Evolutionary conservation across 164 flowering plant species (phyloP).

Genomic region (Stephania cephalantha): DNA sequence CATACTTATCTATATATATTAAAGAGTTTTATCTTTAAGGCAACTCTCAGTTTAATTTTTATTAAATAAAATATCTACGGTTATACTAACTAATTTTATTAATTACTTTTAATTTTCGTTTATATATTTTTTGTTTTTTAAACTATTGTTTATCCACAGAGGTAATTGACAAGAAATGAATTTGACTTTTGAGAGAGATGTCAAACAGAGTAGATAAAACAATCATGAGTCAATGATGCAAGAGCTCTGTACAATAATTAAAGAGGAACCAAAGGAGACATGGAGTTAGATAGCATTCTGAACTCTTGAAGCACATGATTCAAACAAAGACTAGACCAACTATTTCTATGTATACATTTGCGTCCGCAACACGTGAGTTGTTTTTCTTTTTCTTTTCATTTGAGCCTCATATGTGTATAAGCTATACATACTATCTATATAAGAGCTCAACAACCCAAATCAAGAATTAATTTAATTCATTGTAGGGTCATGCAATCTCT

Average conservation of each 20-base stretch:
- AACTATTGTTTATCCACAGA: background rate
- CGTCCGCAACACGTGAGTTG: constrained; percentile 36
- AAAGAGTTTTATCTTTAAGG: background rate
- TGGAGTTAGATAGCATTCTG: background rate
- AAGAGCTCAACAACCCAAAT: constrained; percentile 6
- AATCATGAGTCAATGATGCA: background rate
- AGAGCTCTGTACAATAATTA: background rate
- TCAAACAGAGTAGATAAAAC: background rate
- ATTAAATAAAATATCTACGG: background rate
- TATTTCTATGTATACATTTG: constrained; percentile 8
- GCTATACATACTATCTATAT: background rate
- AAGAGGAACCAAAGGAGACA: background rate
- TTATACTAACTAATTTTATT: background rate
- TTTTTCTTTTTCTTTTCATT: constrained; percentile 5
- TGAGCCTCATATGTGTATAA: constrained; percentile 7
- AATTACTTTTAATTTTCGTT: background rate
- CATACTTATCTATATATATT: background rate
- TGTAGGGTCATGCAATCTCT: constrained; percentile 8
- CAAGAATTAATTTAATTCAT: background rate
- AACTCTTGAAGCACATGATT: background rate
- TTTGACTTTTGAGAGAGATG: background rate
- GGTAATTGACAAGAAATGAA: background rate
- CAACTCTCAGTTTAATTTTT: background rate
- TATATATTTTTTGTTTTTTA: background rate
- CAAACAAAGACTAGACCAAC: background rate